Conservation (phyloP, 1,284 basidiomycete species). For the Cutaneotrichosporon sp. region DNA sequence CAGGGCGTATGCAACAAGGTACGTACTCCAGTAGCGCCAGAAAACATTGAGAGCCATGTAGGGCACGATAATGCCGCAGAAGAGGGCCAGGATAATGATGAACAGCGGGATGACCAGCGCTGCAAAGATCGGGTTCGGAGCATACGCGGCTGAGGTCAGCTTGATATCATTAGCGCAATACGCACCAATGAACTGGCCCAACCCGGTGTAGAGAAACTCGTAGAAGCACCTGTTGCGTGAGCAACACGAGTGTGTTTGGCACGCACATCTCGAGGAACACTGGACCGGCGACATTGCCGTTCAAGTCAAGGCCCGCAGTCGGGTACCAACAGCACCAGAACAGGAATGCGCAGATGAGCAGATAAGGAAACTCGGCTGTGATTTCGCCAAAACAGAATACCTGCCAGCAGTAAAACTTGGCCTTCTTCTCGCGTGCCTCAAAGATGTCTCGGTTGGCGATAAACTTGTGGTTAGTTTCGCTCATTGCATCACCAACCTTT, state of each 20-base stretch:
- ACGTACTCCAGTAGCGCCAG: constrained; percentile 9
- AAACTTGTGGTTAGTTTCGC: constrained; percentile 24
- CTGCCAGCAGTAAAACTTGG: constrained; percentile 45
- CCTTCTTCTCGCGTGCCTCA: constrained; percentile 44
- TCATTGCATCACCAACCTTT: too few relatives aligned
- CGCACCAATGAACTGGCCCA: constrained; percentile 26
- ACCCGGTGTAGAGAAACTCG: constrained; percentile 44
- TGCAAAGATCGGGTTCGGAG: constrained; percentile 34
- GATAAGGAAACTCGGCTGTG: constrained; percentile 39
- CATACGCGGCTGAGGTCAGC: constrained; percentile 21
- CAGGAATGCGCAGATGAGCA: constrained; percentile 32
- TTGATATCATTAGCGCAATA: background rate
- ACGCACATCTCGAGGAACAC: constrained; percentile 40
- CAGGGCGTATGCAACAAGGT: background rate
- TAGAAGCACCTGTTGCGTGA: constrained; percentile 32
- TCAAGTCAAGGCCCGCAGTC: background rate
- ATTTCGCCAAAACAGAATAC: constrained; percentile 33
- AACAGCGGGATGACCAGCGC: constrained; percentile 16
- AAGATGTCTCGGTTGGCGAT: constrained; percentile 45
- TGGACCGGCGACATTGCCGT: constrained; percentile 4
- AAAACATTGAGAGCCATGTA: constrained; percentile 2
- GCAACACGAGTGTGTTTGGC: constrained; percentile 43
- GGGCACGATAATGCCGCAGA: constrained; percentile 12
- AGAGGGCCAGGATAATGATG: constrained; percentile 9
- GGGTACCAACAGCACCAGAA: constrained; percentile 10